Evolutionary conservation across 192 early-diverging fungal genomes (phyloP), one percentile per base, ranked within the genome.

Genomic region (Gigaspora rosea): DNA sequence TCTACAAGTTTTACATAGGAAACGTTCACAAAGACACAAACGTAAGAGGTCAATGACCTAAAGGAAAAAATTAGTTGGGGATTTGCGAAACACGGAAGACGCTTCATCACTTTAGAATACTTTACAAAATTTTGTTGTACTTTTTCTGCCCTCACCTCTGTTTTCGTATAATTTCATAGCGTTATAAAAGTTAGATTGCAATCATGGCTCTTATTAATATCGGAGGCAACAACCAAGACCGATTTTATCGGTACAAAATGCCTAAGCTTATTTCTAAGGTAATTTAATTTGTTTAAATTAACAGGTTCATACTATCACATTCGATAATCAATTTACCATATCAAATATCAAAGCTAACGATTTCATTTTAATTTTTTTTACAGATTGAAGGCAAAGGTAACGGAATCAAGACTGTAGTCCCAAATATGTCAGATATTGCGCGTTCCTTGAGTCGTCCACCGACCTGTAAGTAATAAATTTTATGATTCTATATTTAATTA

Each of bases 201-300:
- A 91, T 77, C 82, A 93, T 92, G 91, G 86, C 87, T 85, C 82
- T 86, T 80, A 83, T 93, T 78, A 98, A 98, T 86, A 95, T 98
- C 81, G 89, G 93, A 71, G 89, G 94, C 80, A 94, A 96, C 83
- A 89, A 92, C 74, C 88, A 92, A 73, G 97, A 99, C 89, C 86
- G 92, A 83, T 99, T 95, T 82, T 96, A 98, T 88, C 94, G 97
- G 61, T 99, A 99, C 91, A 98, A 97, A 87, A 99, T 99, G 97
- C 97, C 96, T 49, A 91, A 88, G 73, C 86, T 98, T 58, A 82
- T 88, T 76, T 85, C 87, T 78, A 94, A 94, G 86, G 84, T 87
- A 90, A 32, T 27, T 48, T 51, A 50, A 15, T 50, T 27, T 15
- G 9, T 56, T 11, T 56, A 4, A 27, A 0, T 1, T 18, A 18